Evolutionary conservation across 2,329 filamentous ascomycete species (phyloP).

Genomic region (Phaeoacremonium minimum): DNA sequence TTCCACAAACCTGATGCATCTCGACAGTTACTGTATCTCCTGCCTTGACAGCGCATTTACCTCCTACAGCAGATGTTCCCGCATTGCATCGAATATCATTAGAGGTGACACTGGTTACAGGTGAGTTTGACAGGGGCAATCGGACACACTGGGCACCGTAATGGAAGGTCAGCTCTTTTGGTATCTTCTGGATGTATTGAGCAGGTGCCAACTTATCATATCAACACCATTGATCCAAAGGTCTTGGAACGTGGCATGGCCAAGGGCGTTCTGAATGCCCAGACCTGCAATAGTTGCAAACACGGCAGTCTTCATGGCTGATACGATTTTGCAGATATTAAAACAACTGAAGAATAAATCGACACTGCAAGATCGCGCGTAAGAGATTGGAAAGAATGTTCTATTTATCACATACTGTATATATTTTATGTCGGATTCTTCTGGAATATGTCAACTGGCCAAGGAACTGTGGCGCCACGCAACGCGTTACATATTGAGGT

Average conservation of each 20-base stretch:
- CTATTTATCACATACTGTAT: too few relatives aligned
- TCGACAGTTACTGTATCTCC: constrained; percentile 48
- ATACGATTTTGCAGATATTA: too few relatives aligned
- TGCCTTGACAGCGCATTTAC: constrained; percentile 40
- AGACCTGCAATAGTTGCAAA: too few relatives aligned
- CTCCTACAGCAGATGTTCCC: constrained; percentile 23
- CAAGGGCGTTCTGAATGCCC: too few relatives aligned
- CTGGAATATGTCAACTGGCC: too few relatives aligned
- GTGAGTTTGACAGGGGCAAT: constrained; percentile 43
- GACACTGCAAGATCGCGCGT: too few relatives aligned
- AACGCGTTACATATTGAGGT: too few relatives aligned
- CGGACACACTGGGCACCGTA: constrained; percentile 40
- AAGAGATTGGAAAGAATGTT: too few relatives aligned
- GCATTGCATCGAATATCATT: constrained; percentile 41
- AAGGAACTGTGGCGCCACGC: too few relatives aligned
- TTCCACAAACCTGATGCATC: constrained; percentile 47
- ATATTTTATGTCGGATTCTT: too few relatives aligned
- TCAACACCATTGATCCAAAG: constrained; percentile 41
- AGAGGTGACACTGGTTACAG: constrained; percentile 38
- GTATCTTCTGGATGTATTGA: background rate
- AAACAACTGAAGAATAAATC: too few relatives aligned
- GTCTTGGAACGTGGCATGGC: constrained; percentile 47
- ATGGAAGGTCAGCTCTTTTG: constrained; percentile 15
- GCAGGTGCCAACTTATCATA: constrained; percentile 23
- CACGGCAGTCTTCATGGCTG: too few relatives aligned